Conservation (phyloP, 495 filamentous ascomycete species). For the Amphirosellinia nigrospora region DNA sequence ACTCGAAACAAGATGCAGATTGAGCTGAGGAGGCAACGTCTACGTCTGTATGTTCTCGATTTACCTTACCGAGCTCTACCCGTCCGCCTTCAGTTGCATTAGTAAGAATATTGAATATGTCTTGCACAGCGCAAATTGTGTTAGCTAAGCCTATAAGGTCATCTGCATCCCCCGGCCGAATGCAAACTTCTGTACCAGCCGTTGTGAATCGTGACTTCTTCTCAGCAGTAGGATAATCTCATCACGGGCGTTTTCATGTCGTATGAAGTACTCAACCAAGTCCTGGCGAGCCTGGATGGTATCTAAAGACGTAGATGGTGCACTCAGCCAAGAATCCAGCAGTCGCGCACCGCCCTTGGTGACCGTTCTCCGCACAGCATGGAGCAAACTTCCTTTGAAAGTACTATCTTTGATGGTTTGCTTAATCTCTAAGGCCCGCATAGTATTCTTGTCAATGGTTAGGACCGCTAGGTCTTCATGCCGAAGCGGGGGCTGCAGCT, state of each 20-base stretch:
- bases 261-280: slow-evolving; percentile 75
- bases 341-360: slow-evolving; percentile 90
- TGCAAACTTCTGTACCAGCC: slow-evolving; percentile 91
- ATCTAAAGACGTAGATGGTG: slow-evolving; percentile 81
- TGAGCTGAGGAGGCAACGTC: background rate
- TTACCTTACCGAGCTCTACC: background rate
- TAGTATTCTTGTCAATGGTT: slow-evolving; percentile 87
- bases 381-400: slow-evolving; percentile 82
- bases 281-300: slow-evolving; percentile 83
- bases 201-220: slow-evolving; percentile 82
- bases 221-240: slow-evolving; percentile 70
- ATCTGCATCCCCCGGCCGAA: slow-evolving; percentile 90
- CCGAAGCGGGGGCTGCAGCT: slow-evolving; percentile 81
- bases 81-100: background rate
- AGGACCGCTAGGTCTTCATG: slow-evolving; percentile 77
- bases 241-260: slow-evolving; percentile 67
- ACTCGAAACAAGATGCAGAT: slow-evolving; percentile 48
- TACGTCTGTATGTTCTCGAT: background rate
- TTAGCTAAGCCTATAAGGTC: slow-evolving; percentile 82
- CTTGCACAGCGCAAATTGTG: slow-evolving; percentile 78
- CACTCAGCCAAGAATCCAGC: slow-evolving; percentile 80
- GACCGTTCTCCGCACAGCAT: slow-evolving; percentile 84
- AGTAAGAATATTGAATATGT: slow-evolving; percentile 59
- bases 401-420: slow-evolving; percentile 77
- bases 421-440: slow-evolving; percentile 88